A percentile compares a stretch with the other conserved stretches of the same genome.
These are phyloP conservation scores for Ogataea pilisensis DNA, from an alignment of 805 yeast genomes.

Conservation along the genomic window DNA sequence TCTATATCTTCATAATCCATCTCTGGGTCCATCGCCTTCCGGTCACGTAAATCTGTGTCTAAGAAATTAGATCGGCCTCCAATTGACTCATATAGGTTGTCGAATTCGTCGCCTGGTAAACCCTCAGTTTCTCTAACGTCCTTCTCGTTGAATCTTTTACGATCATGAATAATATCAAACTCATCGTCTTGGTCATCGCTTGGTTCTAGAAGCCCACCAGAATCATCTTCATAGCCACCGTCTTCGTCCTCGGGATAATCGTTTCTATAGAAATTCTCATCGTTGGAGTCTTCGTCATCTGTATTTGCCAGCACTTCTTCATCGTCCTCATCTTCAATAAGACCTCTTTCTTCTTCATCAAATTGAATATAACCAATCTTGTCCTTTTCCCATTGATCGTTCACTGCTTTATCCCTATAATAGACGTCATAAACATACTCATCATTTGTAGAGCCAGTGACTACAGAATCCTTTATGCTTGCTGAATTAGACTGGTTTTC, in stretches of 20 bases:
- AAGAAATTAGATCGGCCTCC: constrained; percentile 10
- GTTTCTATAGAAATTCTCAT: constrained; percentile 86
- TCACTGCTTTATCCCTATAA: constrained; percentile 54
- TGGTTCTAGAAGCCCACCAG: constrained; percentile 25
- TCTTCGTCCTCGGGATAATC: constrained; percentile 96
- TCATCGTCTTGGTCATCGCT: constrained; percentile 38
- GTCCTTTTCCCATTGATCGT: constrained; percentile 33
- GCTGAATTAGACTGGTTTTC: constrained; percentile 12
- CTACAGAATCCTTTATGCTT: constrained; percentile 14
- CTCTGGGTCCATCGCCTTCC: constrained; percentile 15
- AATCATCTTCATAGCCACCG: constrained; percentile 40
- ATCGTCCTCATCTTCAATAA: constrained; percentile 37
- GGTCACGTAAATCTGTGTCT: constrained; percentile 12
- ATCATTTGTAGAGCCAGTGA: constrained; percentile 8
- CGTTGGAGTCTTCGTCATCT: constrained; percentile 83
- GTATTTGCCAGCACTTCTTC: constrained; percentile 28
- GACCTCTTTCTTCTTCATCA: constrained; percentile 45
- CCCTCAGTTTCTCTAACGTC: constrained; percentile 30
- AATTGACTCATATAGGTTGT: constrained; percentile 29
- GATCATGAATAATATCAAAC: constrained; percentile 32
- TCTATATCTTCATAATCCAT: constrained; percentile 8
- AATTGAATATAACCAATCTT: constrained; percentile 50
- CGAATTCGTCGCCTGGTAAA: constrained; percentile 26
- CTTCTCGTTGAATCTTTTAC: constrained; percentile 25
- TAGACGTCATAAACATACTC: constrained; percentile 94